Evolutionary conservation across 2,329 filamentous ascomycete genomes (phyloP).

Genomic region (Alternaria gansuensis): DNA sequence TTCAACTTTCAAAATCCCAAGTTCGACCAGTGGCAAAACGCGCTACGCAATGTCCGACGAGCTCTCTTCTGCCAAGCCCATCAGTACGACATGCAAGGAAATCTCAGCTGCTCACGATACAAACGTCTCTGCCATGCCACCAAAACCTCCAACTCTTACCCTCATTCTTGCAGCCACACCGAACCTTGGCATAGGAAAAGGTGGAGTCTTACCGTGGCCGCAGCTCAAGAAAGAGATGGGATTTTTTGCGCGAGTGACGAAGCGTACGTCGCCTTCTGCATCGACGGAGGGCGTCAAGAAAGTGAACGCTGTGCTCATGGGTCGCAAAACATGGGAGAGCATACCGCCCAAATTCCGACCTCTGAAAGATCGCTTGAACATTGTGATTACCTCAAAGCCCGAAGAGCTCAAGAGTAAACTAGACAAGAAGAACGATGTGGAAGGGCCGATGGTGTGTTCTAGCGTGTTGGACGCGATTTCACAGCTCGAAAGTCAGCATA

Average conservation of each 20-base stretch:
- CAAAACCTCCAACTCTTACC: constrained; percentile 70
- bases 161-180: constrained; percentile 94
- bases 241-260: constrained; percentile 92
- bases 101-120: constrained; percentile 3
- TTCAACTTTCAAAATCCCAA: neutral
- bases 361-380: constrained; percentile 79
- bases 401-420: constrained; percentile 26
- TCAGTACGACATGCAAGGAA: constrained; percentile 6
- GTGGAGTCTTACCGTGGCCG: constrained; percentile 85
- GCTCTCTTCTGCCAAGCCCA: constrained; percentile 4
- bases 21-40: neutral
- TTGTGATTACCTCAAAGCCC: constrained; percentile 73
- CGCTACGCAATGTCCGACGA: constrained; percentile 20
- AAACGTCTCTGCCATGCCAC: constrained; percentile 26
- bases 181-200: constrained; percentile 84
- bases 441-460: constrained; percentile 64
- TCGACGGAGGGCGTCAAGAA: constrained; percentile 15
- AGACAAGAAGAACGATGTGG: constrained; percentile 11
- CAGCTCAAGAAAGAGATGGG: constrained; percentile 90
- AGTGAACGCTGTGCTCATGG: constrained; percentile 85
- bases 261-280: constrained; percentile 60
- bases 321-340: constrained; percentile 94
- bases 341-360: constrained; percentile 83
- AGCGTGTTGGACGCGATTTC: constrained; percentile 57
- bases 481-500: constrained; percentile 13